Evolutionary conservation across 2,329 filamentous ascomycete genomes (phyloP).

Genomic region (Sarocladium strictum): DNA sequence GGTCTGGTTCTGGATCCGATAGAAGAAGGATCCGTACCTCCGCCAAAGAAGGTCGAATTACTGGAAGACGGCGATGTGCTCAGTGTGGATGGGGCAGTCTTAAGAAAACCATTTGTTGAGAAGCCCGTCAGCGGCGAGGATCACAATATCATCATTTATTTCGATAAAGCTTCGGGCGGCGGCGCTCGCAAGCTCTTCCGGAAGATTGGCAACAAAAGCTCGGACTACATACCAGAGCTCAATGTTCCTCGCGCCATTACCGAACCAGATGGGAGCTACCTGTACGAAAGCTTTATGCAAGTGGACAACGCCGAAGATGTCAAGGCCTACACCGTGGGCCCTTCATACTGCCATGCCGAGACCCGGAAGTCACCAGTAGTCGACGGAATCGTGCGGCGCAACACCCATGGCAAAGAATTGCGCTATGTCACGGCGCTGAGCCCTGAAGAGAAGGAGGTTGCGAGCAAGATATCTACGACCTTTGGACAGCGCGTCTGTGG

Average conservation of each 20-base stretch:
- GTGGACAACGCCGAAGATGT: slow-evolving; percentile 98
- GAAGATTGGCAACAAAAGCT: slow-evolving; percentile 98
- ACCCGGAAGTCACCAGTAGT: slow-evolving; percentile 96
- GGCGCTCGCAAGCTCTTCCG: slow-evolving; percentile 89
- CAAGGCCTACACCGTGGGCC: slow-evolving; percentile 95
- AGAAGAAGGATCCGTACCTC: not conserved
- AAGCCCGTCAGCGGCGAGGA: slow-evolving; percentile 98
- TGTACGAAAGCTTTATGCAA: slow-evolving; percentile 95
- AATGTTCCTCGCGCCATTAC: slow-evolving; percentile 73
- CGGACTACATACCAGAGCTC: slow-evolving; percentile 79
- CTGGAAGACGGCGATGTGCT: slow-evolving; percentile 87
- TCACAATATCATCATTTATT: slow-evolving; percentile 98
- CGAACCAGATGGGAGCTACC: slow-evolving; percentile 76
- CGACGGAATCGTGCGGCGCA: slow-evolving; percentile 89
- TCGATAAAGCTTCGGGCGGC: slow-evolving; percentile 77
- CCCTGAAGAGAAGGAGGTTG: slow-evolving; percentile 76
- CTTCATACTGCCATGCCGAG: slow-evolving; percentile 90
- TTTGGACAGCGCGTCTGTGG: slow-evolving; percentile 96
- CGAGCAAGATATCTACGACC: slow-evolving; percentile 79
- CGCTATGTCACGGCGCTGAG: slow-evolving; percentile 86
- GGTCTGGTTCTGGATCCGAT: slow-evolving; percentile 63
- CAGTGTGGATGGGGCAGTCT: slow-evolving; percentile 72
- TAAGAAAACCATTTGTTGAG: slow-evolving; percentile 94
- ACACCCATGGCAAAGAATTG: slow-evolving; percentile 95
- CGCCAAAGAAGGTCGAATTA: slow-evolving; percentile 69